A percentile compares a stretch with the other conserved stretches of the same genome.
Evolutionary conservation across 345 rosid genomes (phyloP).

Genomic region (Cochlearia excelsa): DNA sequence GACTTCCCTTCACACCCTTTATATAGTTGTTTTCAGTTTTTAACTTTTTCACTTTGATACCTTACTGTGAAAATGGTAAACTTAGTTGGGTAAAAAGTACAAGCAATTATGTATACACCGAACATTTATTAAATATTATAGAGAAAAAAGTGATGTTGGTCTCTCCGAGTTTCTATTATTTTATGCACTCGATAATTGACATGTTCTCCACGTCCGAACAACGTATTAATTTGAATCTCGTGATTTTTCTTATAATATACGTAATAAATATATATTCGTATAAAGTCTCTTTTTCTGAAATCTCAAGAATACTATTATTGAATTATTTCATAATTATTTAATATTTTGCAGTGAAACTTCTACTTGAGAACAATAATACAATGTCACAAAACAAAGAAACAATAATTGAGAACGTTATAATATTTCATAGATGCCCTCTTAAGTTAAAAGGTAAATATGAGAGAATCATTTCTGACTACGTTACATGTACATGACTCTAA

Average conservation of each 20-base stretch:
- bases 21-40: constrained; percentile 26
- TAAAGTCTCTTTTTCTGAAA: constrained; percentile 10
- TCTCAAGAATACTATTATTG: background rate
- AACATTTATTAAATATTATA: constrained; percentile 19
- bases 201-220: constrained; percentile 35
- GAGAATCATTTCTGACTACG: constrained; percentile 3
- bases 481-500: constrained; percentile 1
- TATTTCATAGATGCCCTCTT: background rate
- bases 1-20: constrained; percentile 28
- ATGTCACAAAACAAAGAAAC: constrained; percentile 1
- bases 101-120: constrained; percentile 21
- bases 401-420: constrained; percentile 3
- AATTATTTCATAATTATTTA: background rate
- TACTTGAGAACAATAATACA: background rate
- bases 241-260: constrained; percentile 10
- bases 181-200: constrained; percentile 29
- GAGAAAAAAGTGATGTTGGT: constrained; percentile 20
- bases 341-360: background rate
- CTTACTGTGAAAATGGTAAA: constrained; percentile 13
- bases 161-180: constrained; percentile 18
- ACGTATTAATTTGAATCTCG: constrained; percentile 21
- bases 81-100: constrained; percentile 12
- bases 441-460: constrained; percentile 1
- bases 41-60: constrained; percentile 12
- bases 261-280: constrained; percentile 1